Conservation (phyloP, 257 asterid species). For the Solanum neorickii region DNA sequence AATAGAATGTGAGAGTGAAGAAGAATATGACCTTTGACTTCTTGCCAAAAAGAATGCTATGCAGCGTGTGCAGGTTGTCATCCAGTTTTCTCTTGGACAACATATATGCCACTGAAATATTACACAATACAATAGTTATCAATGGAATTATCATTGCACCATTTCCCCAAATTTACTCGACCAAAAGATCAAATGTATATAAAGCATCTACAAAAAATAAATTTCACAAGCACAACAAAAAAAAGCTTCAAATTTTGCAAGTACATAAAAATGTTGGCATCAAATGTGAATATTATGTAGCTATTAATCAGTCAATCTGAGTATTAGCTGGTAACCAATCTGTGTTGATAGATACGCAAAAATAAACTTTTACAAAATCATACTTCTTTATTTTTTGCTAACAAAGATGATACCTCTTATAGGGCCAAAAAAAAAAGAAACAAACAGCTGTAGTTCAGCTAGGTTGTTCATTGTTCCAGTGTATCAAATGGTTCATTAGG, state of each 20-base stretch:
- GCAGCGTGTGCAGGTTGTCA: constrained; percentile 80
- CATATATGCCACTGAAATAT: constrained; percentile 72
- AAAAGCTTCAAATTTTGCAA: not conserved
- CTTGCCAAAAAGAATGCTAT: constrained; percentile 76
- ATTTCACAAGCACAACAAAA: not conserved
- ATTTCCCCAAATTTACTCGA: not conserved
- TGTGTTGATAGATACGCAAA: not conserved
- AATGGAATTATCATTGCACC: not conserved
- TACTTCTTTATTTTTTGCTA: not conserved
- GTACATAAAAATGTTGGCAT: not conserved
- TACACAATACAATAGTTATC: not conserved
- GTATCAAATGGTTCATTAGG: not conserved
- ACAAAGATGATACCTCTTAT: not conserved
- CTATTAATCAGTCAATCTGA: not conserved
- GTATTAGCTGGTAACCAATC: not conserved
- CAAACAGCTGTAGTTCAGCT: not conserved
- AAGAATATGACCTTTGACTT: constrained; percentile 49
- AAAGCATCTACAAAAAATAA: not conserved
- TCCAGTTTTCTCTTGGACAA: constrained; percentile 88
- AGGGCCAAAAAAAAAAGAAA: not conserved
- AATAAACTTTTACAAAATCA: not conserved
- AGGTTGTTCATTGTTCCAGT: not conserved
- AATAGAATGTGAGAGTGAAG: not conserved
- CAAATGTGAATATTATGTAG: not conserved
- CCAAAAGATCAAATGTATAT: not conserved